Percentiles rank a stretch among this genome's conserved stretches.
Evolutionary conservation across 345 rosid species (phyloP).

Genomic region (Geranium rotundifolium): DNA sequence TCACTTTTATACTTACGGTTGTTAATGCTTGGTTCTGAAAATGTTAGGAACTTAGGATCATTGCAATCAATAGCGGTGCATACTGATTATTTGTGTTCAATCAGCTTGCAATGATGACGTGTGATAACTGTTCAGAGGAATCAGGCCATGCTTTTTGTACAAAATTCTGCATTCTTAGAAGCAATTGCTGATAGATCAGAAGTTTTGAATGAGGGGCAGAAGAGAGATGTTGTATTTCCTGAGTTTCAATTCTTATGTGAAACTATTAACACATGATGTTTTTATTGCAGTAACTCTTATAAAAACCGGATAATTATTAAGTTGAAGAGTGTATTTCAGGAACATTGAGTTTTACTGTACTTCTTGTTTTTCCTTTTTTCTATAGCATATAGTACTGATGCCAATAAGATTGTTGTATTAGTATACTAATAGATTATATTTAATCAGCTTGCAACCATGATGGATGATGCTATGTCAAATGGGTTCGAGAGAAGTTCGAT

Average conservation of each 20-base stretch:
- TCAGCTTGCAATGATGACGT: slow-evolving; percentile 94
- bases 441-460: no score
- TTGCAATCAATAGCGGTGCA: slow-evolving; percentile 9
- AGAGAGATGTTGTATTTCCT: neutral
- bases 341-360: no score
- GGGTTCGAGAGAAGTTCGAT: no score
- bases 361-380: no score
- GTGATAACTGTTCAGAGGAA: slow-evolving; percentile 62
- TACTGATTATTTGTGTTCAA: slow-evolving; percentile 51
- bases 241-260: neutral
- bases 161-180: neutral
- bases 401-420: no score
- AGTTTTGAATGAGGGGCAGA: neutral
- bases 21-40: slow-evolving; percentile 4
- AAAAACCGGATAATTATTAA: no score
- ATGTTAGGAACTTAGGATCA: slow-evolving; percentile 12
- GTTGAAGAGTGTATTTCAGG: neutral
- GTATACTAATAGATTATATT: no score
- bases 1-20: neutral
- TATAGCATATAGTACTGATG: no score
- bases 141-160: slow-evolving; percentile 20
- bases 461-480: no score
- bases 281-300: neutral
- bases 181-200: neutral
- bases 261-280: neutral